phyloP scores from a whole-genome alignment of 306 rosid species.

The Lotus japonicus region DNA sequence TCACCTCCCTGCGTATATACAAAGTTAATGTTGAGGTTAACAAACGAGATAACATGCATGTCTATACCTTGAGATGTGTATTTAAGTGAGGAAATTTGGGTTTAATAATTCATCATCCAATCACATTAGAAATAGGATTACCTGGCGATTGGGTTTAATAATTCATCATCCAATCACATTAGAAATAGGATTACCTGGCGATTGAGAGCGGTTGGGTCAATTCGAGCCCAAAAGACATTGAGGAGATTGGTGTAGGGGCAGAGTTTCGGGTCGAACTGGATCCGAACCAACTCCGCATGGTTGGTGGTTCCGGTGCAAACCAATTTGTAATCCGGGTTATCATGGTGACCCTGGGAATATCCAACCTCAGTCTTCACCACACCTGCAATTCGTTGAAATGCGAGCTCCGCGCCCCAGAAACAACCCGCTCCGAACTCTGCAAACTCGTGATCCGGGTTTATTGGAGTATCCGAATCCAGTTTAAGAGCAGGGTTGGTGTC shows the following conservation, averaged over 20 bases:
- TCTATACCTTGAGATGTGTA: too few relatives aligned
- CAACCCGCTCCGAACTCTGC: slow-evolving; percentile 87
- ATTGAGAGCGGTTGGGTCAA: slow-evolving; percentile 62
- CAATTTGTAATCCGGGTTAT: slow-evolving; percentile 47
- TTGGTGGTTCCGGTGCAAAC: slow-evolving; percentile 65
- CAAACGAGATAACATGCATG: too few relatives aligned
- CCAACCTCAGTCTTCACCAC: slow-evolving; percentile 85
- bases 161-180: too few relatives aligned
- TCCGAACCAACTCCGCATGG: slow-evolving; percentile 74
- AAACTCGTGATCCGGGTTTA: slow-evolving; percentile 45
- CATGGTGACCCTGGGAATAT: slow-evolving; percentile 67
- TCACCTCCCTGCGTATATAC: slow-evolving; percentile 48
- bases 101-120: too few relatives aligned
- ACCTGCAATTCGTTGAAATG: slow-evolving; percentile 63
- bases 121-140: too few relatives aligned
- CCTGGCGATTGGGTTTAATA: too few relatives aligned
- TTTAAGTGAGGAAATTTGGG: too few relatives aligned
- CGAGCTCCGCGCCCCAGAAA: slow-evolving; percentile 82
- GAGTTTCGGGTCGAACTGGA: slow-evolving; percentile 63
- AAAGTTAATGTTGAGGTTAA: not conserved
- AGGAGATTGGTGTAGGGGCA: slow-evolving; percentile 53
- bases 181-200: too few relatives aligned
- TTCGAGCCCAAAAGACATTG: slow-evolving; percentile 65
- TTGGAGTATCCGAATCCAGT: slow-evolving; percentile 53
- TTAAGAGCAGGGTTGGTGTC: slow-evolving; percentile 44